phyloP scores from a whole-genome alignment of 2,329 filamentous ascomycete species.

The Aureobasidium sp. region DNA sequence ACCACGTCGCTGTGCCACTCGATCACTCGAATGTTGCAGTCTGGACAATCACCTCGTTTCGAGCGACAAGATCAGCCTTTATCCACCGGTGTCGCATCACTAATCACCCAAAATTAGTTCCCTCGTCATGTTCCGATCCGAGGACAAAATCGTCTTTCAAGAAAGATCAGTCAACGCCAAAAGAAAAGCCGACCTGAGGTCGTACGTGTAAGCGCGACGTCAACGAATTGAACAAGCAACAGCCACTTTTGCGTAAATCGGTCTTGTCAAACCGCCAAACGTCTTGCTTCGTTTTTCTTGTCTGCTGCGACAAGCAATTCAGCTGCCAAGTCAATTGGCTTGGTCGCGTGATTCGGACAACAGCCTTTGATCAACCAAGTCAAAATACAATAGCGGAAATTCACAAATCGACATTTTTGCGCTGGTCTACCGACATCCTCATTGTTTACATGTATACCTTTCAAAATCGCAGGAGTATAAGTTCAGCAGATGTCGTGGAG shows the following conservation, averaged over 20 bases:
- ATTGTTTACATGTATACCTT: neutral
- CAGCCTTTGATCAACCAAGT: neutral
- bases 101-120: too few species aligned
- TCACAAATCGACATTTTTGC: too few species aligned
- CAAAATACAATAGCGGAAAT: too few species aligned
- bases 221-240: constrained; percentile 1
- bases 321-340: constrained; percentile 6
- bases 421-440: too few species aligned
- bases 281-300: neutral
- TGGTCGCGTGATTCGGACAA: neutral
- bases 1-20: neutral
- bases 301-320: neutral
- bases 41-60: neutral
- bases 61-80: neutral
- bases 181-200: neutral
- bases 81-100: neutral
- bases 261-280: neutral
- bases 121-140: too few species aligned
- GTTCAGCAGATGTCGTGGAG: neutral
- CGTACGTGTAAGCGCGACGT: neutral
- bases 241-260: neutral
- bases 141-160: neutral
- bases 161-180: neutral
- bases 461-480: neutral
- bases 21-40: too few species aligned